Evolutionary conservation across 2,329 filamentous ascomycete genomes (phyloP).

Genomic region (Hymenoscyphus occultus): DNA sequence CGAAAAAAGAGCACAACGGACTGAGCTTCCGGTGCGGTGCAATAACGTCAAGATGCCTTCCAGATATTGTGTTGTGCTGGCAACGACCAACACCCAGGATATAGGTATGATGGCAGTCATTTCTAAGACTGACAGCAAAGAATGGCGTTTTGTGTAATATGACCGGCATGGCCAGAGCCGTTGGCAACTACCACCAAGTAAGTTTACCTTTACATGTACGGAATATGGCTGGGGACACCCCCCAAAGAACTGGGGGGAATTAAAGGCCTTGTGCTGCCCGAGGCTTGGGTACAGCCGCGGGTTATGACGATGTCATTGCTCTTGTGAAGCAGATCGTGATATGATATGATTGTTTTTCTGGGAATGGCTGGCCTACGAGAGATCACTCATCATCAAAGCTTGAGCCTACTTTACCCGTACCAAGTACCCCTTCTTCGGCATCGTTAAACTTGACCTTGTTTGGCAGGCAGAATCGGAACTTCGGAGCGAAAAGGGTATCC

Average conservation of each 20-base stretch:
- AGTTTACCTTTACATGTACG: background rate
- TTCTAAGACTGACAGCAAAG: background rate
- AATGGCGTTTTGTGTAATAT: background rate
- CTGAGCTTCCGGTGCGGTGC: background rate
- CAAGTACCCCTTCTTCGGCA: background rate
- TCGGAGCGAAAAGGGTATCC: background rate
- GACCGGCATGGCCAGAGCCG: background rate
- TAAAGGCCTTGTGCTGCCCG: background rate
- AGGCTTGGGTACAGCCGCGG: background rate
- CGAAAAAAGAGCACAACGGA: background rate
- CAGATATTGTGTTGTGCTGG: background rate
- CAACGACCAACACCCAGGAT: background rate
- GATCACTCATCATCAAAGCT: background rate
- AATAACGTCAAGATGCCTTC: background rate
- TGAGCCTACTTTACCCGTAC: background rate
- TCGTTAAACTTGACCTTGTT: background rate
- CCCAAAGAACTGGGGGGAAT: background rate
- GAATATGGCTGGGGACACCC: background rate
- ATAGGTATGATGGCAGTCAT: background rate
- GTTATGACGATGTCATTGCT: conserved; percentile 3
- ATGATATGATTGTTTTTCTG: background rate
- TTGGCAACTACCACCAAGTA: background rate
- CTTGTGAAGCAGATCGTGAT: background rate
- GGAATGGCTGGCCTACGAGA: background rate
- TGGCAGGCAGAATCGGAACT: background rate